phyloP scores from a whole-genome alignment of 2,329 filamentous ascomycete species.

The Phialocephala subalpina region DNA sequence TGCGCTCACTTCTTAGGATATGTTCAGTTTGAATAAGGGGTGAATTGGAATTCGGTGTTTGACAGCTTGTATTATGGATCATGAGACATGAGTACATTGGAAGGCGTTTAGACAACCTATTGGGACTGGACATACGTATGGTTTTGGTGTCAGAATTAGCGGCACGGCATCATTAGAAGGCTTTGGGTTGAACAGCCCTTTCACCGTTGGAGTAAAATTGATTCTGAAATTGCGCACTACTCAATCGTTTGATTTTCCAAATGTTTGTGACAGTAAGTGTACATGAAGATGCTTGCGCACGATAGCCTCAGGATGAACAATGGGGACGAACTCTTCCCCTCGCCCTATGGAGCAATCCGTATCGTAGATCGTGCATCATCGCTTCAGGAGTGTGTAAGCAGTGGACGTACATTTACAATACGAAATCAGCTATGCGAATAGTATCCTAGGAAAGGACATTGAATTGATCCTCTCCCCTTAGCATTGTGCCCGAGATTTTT shows the following conservation, averaged over 20 bases:
- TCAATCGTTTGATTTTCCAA: background rate
- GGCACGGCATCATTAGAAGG: constrained; percentile 5
- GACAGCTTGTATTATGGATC: constrained; percentile 8
- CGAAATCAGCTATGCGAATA: background rate
- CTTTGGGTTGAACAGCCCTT: background rate
- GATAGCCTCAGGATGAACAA: too few species aligned
- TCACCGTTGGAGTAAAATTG: background rate
- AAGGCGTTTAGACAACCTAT: constrained; percentile 12
- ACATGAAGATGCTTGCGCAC: background rate
- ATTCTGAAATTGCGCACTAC: background rate
- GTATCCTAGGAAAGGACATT: background rate
- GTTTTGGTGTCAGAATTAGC: background rate
- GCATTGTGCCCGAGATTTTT: background rate
- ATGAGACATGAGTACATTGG: constrained; percentile 9
- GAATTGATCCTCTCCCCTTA: background rate
- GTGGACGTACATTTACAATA: too few species aligned
- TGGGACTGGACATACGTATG: background rate
- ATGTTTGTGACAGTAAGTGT: background rate
- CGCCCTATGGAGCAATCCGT: too few species aligned
- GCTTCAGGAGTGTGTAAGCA: too few species aligned
- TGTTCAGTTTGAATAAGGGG: background rate
- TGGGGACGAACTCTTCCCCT: too few species aligned
- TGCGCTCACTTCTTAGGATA: constrained; percentile 73
- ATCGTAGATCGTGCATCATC: too few species aligned
- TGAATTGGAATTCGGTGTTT: constrained; percentile 11